Base-by-base conservation (phyloP, 2,329 filamentous ascomycete genomes). In the Xylaria sp. region DNA sequence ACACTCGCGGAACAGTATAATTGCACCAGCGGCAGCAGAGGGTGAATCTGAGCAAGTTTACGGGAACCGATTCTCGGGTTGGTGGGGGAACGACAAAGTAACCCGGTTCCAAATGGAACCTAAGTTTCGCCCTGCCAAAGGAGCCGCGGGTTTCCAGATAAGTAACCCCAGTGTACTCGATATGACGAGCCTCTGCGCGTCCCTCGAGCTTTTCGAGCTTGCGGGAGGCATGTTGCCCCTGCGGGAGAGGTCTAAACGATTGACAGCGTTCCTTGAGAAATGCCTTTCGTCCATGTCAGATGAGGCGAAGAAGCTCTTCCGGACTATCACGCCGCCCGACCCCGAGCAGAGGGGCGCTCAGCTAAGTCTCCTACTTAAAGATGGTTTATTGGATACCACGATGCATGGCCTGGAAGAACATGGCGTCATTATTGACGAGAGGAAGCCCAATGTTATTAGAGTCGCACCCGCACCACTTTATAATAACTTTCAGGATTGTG, bases 51-150 rank as follows among this genome's bases (percentile, higher is more conserved):
- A 79, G 71, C 77, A 76, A 34, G 79, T 77, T 6, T 83, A 82
- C 71, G 71, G 73, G 4, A 88, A 88, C 54, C 85, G 92, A 12
- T 80, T 94, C 9, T 86, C 88, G n/a, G 92, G 92, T 11, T 95
- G 92, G 92, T 95, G 92, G 92, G 92, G 92, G 32, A 90, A 89
- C 66, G 88, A 91, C 78, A 93, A 92, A 75, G 78, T 79, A 51
- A 88, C 85, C 34, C 84, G 92, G 2, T 94, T 95, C 78, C 82
- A 83, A n/a, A 94, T 94, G 92, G 86, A 88, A n/a, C 93, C 90
- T 58, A 77, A 85, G 78, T 94, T 94, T 77, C 81, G 87, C 12
- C 92, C 92, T 3, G 91, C 92, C 57, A 82, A 86, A 2, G 92
- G 92, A 21, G 92, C 92, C 0, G 89, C 88, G 9, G 92, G 92